A percentile compares a stretch with the other conserved stretches of the same genome.
Conservation (phyloP, 2,329 filamentous ascomycete genomes). For the Hypoxylon sp. region DNA sequence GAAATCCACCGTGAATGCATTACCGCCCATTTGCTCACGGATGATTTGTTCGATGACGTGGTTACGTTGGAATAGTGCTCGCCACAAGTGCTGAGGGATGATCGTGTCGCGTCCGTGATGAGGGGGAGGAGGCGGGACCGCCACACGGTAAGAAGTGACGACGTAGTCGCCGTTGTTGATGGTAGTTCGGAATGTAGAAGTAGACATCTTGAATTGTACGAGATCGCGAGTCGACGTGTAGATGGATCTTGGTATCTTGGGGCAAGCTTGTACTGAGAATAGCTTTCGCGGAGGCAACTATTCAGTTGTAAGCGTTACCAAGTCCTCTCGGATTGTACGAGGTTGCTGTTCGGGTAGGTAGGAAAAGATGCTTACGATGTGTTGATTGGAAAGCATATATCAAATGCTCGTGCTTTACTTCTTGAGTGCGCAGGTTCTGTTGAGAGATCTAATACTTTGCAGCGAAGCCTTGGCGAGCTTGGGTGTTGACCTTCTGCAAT, state of each 20-base stretch:
- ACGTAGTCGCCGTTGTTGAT: slow-evolving; percentile 1
- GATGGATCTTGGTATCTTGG: not conserved
- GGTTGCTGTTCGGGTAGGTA: not conserved
- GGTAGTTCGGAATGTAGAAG: not conserved
- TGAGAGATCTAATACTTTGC: not conserved
- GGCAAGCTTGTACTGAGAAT: not conserved
- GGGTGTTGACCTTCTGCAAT: slow-evolving; percentile 2
- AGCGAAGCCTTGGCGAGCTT: not conserved
- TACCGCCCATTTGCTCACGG: not conserved
- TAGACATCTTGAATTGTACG: not conserved
- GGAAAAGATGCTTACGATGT: not conserved
- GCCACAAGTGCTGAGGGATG: not conserved
- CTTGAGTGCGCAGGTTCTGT: not conserved
- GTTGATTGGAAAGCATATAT: not conserved
- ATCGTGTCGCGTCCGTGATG: not conserved
- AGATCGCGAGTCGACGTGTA: not conserved
- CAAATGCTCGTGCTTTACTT: not conserved
- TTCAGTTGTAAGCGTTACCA: not conserved
- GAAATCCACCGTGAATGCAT: not conserved
- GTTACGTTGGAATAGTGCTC: not conserved
- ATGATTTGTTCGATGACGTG: not conserved
- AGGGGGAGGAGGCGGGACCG: not conserved
- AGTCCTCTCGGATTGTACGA: not conserved
- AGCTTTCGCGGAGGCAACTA: not conserved
- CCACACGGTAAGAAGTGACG: not conserved